Conservation (phyloP, 257 asterid species). For the Dorcoceras hygrometricum region DNA sequence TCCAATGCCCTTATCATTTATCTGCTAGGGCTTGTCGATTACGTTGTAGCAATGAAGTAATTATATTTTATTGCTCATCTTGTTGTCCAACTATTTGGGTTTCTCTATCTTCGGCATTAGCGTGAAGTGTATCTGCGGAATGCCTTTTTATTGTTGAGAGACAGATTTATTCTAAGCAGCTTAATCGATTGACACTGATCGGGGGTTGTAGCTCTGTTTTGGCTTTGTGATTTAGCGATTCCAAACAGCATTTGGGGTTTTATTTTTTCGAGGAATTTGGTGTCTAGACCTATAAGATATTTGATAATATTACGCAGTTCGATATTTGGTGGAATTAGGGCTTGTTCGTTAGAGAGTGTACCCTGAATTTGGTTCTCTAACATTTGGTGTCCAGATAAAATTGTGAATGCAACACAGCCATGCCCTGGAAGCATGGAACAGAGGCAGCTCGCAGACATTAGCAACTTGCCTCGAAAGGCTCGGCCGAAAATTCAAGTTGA, state of each 20-base stretch:
- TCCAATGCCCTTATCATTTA: background rate
- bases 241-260: slow-evolving; percentile 1
- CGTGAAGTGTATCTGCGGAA: background rate
- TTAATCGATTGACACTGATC: background rate
- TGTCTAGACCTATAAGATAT: background rate
- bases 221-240: background rate
- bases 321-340: background rate
- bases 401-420: slow-evolving; percentile 28
- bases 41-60: no score
- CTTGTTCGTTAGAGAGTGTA: background rate
- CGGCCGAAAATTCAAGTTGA: slow-evolving; percentile 28
- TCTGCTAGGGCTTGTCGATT: no score
- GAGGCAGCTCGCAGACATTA: slow-evolving; percentile 63
- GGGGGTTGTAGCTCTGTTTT: background rate
- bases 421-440: slow-evolving; percentile 34
- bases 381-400: slow-evolving; percentile 16
- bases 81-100: background rate
- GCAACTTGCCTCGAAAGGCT: slow-evolving; percentile 54
- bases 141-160: background rate
- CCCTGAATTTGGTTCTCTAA: background rate
- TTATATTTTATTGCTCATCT: background rate
- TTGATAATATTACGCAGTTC: background rate
- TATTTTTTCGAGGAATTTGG: slow-evolving; percentile 1
- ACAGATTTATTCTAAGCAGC: background rate
- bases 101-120: background rate